These are phyloP conservation scores for Strombidium stylifer DNA, from an alignment of 73 alveolate genomes.

Conservation along the genomic window DNA sequence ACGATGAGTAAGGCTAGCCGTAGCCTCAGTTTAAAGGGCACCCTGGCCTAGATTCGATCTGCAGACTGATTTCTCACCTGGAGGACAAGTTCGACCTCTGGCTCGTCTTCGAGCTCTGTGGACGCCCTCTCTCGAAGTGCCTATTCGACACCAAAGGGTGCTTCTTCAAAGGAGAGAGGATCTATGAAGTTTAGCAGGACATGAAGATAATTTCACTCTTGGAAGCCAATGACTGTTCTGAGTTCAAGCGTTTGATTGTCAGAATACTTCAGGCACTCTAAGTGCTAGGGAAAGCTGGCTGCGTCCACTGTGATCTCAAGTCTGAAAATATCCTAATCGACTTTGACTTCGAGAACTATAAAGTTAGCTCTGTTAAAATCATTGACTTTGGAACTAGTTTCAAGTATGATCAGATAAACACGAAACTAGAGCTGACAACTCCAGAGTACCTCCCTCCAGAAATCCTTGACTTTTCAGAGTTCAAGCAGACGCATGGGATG, in stretches of 20 bases:
- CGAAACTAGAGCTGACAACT: conserved; percentile 67
- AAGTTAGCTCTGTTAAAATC: conserved; percentile 42
- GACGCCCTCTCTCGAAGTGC: conserved; percentile 48
- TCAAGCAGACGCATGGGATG: conserved; percentile 23
- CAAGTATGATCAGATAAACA: conserved; percentile 41
- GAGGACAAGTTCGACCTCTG: conserved; percentile 66
- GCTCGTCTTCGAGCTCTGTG: conserved; percentile 71
- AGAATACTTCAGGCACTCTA: conserved; percentile 44
- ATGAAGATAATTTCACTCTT: conserved; percentile 18
- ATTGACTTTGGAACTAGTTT: conserved; percentile 80
- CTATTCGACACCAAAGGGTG: conserved; percentile 67
- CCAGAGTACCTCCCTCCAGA: conserved; percentile 97
- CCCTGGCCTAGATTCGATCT: conserved; percentile 23
- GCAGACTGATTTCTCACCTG: conserved; percentile 29
- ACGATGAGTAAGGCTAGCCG: conserved; percentile 2
- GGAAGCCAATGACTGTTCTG: conserved; percentile 5
- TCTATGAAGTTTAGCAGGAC: conserved; percentile 56
- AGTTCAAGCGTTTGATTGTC: conserved; percentile 48
- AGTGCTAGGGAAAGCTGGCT: conserved; percentile 30
- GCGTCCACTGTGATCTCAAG: conserved; percentile 71
- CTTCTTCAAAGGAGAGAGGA: conserved; percentile 67
- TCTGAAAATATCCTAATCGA: conserved; percentile 69
- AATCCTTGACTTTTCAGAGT: conserved; percentile 60
- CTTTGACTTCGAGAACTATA: conserved; percentile 14
- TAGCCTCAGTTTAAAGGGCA: conserved; percentile 16